Conservation (phyloP, 192 early-diverging fungal genomes). For the Gonapodya prolifera region DNA sequence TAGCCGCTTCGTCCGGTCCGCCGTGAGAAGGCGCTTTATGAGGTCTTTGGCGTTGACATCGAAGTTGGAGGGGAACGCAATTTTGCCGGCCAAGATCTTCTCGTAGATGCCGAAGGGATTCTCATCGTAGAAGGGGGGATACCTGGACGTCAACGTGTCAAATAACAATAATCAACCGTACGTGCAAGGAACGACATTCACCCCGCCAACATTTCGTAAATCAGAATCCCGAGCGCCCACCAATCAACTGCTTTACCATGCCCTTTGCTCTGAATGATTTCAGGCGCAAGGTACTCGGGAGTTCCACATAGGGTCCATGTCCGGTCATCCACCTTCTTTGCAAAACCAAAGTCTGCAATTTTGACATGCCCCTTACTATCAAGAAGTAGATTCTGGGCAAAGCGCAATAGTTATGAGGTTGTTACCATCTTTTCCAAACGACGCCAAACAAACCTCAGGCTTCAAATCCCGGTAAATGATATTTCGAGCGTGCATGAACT, state of each 20-base stretch:
- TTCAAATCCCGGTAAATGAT: conserved; percentile 97
- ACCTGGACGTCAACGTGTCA: conserved; percentile 17
- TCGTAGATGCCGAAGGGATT: conserved; percentile 97
- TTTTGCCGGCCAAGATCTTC: conserved; percentile 85
- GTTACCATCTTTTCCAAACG: neutral
- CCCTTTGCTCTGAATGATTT: conserved; percentile 93
- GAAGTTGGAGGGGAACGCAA: conserved; percentile 82
- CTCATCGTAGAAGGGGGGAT: conserved; percentile 97
- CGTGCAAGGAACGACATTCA: conserved; percentile 16
- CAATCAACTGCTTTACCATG: conserved; percentile 97
- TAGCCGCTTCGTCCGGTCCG: conserved; percentile 82
- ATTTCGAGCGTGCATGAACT: conserved; percentile 83
- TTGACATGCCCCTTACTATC: conserved; percentile 88
- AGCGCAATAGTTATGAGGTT: too few species aligned
- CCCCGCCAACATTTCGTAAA: conserved; percentile 97
- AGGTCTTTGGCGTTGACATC: conserved; percentile 74
- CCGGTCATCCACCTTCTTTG: conserved; percentile 73
- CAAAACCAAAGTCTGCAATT: conserved; percentile 97
- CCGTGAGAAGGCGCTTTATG: conserved; percentile 77
- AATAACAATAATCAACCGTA: conserved; percentile 3
- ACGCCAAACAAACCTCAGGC: conserved; percentile 48
- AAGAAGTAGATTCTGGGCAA: conserved; percentile 44
- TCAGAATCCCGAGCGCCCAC: conserved; percentile 97
- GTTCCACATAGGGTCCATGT: conserved; percentile 99
- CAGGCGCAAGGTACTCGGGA: conserved; percentile 91